Evolutionary conservation across 2,329 filamentous ascomycete species (phyloP).

Genomic region (Stachybotrys echinatus): DNA sequence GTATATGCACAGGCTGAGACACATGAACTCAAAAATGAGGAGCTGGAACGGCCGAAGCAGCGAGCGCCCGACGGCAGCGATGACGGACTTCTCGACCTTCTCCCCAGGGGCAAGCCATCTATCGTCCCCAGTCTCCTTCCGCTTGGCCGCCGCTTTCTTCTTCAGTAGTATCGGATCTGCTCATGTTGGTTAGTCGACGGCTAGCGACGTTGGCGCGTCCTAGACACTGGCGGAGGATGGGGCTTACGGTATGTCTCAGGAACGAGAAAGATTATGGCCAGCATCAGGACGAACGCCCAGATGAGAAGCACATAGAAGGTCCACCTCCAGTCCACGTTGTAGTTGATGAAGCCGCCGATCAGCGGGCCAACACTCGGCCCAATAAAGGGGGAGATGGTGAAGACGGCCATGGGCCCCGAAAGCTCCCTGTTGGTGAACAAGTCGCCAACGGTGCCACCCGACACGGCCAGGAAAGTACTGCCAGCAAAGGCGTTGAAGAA

Average conservation of each 20-base stretch:
- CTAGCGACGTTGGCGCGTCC: not conserved
- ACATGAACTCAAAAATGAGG: slow-evolving; percentile 79
- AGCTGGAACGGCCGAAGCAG: slow-evolving; percentile 72
- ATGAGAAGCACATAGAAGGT: slow-evolving; percentile 82
- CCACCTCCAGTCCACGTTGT: slow-evolving; percentile 71
- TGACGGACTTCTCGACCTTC: slow-evolving; percentile 62
- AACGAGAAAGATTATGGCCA: slow-evolving; percentile 64
- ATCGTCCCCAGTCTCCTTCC: slow-evolving; percentile 72
- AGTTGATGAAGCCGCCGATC: slow-evolving; percentile 78
- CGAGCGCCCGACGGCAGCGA: slow-evolving; percentile 51
- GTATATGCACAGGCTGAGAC: slow-evolving; percentile 72
- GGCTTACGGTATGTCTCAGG: slow-evolving; percentile 76
- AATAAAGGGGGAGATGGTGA: slow-evolving; percentile 60
- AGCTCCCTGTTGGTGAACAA: slow-evolving; percentile 65
- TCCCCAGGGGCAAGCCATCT: slow-evolving; percentile 76
- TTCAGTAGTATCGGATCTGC: slow-evolving; percentile 63
- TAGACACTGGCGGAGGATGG: not conserved
- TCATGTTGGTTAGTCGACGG: slow-evolving; percentile 3
- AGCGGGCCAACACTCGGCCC: slow-evolving; percentile 56
- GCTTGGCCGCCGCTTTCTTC: slow-evolving; percentile 63
- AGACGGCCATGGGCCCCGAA: slow-evolving; percentile 79
- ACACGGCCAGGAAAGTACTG: slow-evolving; percentile 65
- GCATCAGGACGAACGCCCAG: slow-evolving; percentile 64
- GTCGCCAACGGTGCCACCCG: slow-evolving; percentile 82
- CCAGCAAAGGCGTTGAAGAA: slow-evolving; percentile 74